Evolutionary conservation across 2,329 filamentous ascomycete genomes (phyloP), one percentile per base, ranked within the genome.

Genomic region (Colletotrichum lupini): DNA sequence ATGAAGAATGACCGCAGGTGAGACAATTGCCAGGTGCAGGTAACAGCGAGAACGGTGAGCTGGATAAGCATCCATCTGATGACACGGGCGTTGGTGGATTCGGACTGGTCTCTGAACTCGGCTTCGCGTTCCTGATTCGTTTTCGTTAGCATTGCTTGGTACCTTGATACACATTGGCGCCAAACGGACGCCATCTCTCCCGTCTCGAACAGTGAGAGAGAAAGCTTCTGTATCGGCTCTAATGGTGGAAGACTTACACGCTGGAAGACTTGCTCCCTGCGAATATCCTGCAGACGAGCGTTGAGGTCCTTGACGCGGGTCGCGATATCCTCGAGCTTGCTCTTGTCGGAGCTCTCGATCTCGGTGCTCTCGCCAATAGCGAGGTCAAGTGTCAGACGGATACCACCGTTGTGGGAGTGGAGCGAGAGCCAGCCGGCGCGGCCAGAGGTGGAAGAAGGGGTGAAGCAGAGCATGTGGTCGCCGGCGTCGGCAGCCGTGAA

Each of bases 1-100:
- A 99, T 99, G 87, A 99, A 99, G 90, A 99, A 99, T 59, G 94
- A 93, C 78, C 97, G 91, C 79, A 99, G 89, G 85, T 99, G 96
- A 67, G 95, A 97, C 59, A 99, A 88, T 84, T 99, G 97, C 97
- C 97, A 99, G 74, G 95, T 94, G 85, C 97, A 99, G 42, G 97
- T 98, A 68, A 92, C 88, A 68, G 92, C 94, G 67, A 99, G 88
- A 49, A 98, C 91, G 65, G 92, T 89, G 74, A 98, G 87, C 85
- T 99, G 97, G 77, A 98, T 93, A 76, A 98, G 80, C 77, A 97
- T 96, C 96, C 97, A 99, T 78, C 95, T 92, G 63, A 98, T 92
- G 76, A 98, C 96, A 79, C 96, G 93, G 68, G 92, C 87, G 84
- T 99, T 99, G 76, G 96, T 98, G 55, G 91, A 88, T 85, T 99